Percentiles rank a stretch among this genome's conserved stretches.
Evolutionary conservation across 495 filamentous ascomycete genomes (phyloP).

Genomic region (Aspergillus steynii): DNA sequence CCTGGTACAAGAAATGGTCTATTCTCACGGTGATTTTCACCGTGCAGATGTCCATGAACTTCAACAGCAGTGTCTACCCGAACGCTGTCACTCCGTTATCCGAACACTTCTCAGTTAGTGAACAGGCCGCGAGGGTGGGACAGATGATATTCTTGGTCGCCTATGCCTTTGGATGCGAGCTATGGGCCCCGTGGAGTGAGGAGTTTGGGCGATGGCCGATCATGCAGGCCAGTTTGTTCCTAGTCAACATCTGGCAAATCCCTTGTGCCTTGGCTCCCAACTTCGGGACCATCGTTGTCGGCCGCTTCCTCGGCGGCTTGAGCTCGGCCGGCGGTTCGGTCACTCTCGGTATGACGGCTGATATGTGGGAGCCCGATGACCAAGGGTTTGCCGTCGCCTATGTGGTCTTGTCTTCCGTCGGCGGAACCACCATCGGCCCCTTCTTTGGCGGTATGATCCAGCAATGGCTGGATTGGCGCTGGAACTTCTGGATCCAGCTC

Average conservation of each 20-base stretch:
- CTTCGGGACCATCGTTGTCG: conserved; percentile 64
- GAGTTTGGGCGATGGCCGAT: conserved; percentile 75
- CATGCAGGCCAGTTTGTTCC: conserved; percentile 65
- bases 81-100: conserved; percentile 63
- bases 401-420: conserved; percentile 74
- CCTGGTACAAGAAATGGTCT: conserved; percentile 71
- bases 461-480: conserved; percentile 65
- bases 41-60: conserved; percentile 84
- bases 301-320: conserved; percentile 67
- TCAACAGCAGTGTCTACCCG: conserved; percentile 74
- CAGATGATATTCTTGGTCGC: conserved; percentile 70
- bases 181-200: conserved; percentile 83
- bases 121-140: conserved; percentile 64
- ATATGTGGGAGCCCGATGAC: conserved; percentile 72
- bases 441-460: conserved; percentile 79
- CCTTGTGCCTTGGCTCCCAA: conserved; percentile 72
- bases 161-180: conserved; percentile 79
- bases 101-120: conserved; percentile 61
- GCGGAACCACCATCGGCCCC: conserved; percentile 74
- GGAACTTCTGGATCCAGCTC: conserved; percentile 81
- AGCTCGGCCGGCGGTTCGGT: conserved; percentile 77
- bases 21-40: conserved; percentile 73
- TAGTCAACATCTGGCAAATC: conserved; percentile 77
- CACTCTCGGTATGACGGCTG: conserved; percentile 80
- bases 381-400: conserved; percentile 69